Base-by-base conservation (phyloP, 768 basidiomycete genomes). In the Podaxis sp. region DNA sequence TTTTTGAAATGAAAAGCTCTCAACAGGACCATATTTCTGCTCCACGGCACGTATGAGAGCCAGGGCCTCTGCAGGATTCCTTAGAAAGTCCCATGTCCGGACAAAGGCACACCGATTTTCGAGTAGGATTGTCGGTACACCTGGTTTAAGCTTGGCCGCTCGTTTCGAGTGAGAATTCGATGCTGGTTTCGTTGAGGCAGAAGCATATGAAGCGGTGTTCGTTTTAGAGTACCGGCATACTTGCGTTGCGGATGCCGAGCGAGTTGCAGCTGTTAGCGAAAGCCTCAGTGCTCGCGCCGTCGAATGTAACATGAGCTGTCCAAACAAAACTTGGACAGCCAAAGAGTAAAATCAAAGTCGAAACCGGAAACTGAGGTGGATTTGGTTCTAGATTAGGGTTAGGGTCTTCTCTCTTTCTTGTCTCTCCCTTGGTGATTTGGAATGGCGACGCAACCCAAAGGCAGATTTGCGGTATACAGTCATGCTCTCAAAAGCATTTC, bases 401-500 rank as follows among this genome's bases (percentile, higher is more conserved):
- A 57, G 42, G 55, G 54, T 55, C 18, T 27, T 6, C 11, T 11
- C 37, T 40, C 35, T 48, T 48, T 50, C n/a, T 28, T 35, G 47
- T 36, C 32, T 36, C 56, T 50, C 32, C 32, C 48, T 32, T 32
- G 9, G 7, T 7, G 7, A 7, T 44, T 18, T 18, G 7, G 16
- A 44, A 70, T 70, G 67, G 51, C 65, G 18, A 53, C 42, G 14
- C 50, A 64, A 21, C 66, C 66, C 10, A 56, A 68, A 47, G 69
- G 72, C 59, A 74, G 75, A 35, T 79, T 82, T 61, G 68, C 74
- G 5, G 75, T 77, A 5, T 88, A 83, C 74, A 82, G 72, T 63
- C 72, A 79, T 32, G 81, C 82, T 0, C 80, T 95, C 35, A 73
- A 78, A 16, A 73, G 79, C 1, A 67, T 94, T 10, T 87, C 93